Conservation (phyloP, 345 rosid species). For the Nasturtium officinale region DNA sequence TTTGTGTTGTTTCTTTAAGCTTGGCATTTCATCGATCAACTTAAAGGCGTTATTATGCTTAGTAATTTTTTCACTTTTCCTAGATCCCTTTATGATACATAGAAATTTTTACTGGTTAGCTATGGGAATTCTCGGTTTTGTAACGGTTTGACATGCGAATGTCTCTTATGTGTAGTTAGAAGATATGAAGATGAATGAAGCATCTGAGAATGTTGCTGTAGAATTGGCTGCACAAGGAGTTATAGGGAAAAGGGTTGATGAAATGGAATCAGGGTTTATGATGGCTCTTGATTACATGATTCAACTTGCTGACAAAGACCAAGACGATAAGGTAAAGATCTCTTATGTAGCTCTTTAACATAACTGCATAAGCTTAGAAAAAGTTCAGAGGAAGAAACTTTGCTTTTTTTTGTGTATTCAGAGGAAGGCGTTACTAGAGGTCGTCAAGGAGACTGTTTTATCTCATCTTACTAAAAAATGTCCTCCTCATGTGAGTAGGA, state of each 20-base stretch:
- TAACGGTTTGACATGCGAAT: constrained; percentile 17
- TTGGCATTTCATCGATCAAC: not conserved
- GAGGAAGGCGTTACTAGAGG: constrained; percentile 80
- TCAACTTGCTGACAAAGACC: constrained; percentile 75
- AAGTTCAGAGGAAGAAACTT: constrained; percentile 4
- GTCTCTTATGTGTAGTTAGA: constrained; percentile 51
- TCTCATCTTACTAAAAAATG: constrained; percentile 83
- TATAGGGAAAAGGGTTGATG: constrained; percentile 88
- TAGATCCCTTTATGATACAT: not conserved
- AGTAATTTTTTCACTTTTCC: not conserved
- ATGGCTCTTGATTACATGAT: constrained; percentile 98
- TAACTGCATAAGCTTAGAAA: not conserved
- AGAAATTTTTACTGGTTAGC: not conserved
- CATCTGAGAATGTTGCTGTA: constrained; percentile 84
- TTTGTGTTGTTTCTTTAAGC: too few relatives aligned
- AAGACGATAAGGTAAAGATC: constrained; percentile 69
- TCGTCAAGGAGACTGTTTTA: constrained; percentile 89
- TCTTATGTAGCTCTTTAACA: not conserved
- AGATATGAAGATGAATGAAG: constrained; percentile 90
- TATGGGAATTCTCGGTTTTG: not conserved
- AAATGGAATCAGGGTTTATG: constrained; percentile 96
- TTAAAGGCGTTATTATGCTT: not conserved
- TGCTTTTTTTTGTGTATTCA: constrained; percentile 46
- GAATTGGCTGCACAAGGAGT: constrained; percentile 95
- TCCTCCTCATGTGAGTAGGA: constrained; percentile 76